These are phyloP conservation scores for Tardiomyces digboiensis DNA, from an alignment of 1,139 yeast species.

Conservation along the genomic window DNA sequence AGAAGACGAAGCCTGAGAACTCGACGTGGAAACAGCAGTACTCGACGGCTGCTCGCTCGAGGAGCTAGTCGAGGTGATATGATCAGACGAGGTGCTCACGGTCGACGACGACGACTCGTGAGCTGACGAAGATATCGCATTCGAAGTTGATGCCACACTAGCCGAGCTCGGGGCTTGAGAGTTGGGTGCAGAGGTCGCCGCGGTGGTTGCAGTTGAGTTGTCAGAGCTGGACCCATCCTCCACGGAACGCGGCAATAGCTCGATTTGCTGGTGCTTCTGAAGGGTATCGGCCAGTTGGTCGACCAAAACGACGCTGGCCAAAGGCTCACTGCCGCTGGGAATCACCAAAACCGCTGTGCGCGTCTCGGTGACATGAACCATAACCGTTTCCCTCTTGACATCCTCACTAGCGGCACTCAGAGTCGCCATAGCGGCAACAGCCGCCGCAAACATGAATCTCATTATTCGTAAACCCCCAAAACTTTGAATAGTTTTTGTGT, in stretches of 20 bases:
- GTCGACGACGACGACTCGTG: neutral
- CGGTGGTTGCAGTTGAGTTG: neutral
- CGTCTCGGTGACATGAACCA: neutral
- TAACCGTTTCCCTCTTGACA: neutral
- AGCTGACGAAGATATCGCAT: neutral
- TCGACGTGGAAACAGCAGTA: neutral
- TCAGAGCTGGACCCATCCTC: neutral
- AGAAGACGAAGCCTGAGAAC: neutral
- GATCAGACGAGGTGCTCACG: neutral
- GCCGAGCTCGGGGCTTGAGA: neutral
- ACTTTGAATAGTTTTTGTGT: too few relatives aligned
- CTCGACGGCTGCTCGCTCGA: neutral
- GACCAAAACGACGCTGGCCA: neutral
- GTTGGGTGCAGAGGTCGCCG: neutral
- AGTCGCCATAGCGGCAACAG: too few relatives aligned
- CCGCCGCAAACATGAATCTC: too few relatives aligned
- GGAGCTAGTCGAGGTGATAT: neutral
- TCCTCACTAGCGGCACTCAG: too few relatives aligned
- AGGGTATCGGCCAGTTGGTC: neutral
- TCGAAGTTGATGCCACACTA: neutral
- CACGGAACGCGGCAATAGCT: too few relatives aligned
- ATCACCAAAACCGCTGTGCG: neutral
- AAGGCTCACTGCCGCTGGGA: neutral
- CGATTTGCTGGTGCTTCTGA: neutral
- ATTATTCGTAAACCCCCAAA: too few relatives aligned